These are phyloP conservation scores for Saturnispora besseyi DNA, from an alignment of 805 yeast species.

Conservation along the genomic window DNA sequence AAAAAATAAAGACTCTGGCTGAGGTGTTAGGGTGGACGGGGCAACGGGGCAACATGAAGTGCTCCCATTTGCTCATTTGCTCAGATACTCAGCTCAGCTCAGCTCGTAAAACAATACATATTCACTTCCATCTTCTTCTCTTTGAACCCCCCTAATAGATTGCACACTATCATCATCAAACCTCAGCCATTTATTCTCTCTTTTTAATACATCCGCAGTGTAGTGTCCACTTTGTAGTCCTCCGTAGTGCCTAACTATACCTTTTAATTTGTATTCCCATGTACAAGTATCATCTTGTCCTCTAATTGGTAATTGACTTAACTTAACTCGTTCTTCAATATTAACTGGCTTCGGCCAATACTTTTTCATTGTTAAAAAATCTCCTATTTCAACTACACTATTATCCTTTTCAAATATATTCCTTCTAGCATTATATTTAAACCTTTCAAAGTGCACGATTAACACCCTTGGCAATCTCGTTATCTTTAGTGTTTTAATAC, in stretches of 20 bases:
- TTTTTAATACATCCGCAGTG: constrained; percentile 22
- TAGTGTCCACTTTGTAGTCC: constrained; percentile 82
- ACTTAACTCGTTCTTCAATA: constrained; percentile 35
- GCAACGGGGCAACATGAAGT: not conserved
- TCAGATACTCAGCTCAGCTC: not conserved
- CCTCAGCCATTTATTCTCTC: constrained; percentile 5
- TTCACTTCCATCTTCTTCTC: constrained; percentile 11
- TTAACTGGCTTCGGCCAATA: constrained; percentile 57
- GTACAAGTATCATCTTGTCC: constrained; percentile 62
- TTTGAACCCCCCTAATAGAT: not conserved
- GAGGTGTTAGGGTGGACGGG: not conserved
- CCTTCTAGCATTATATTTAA: constrained; percentile 34
- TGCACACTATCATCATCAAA: constrained; percentile 11
- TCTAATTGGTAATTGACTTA: constrained; percentile 47
- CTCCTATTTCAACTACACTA: constrained; percentile 60
- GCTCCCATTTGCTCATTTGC: too few species aligned
- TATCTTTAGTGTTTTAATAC: constrained; percentile 62
- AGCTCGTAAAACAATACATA: constrained; percentile 10
- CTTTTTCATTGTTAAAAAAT: constrained; percentile 42
- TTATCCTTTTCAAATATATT: constrained; percentile 46
- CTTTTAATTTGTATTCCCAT: constrained; percentile 65
- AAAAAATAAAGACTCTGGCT: too few species aligned
- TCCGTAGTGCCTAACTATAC: constrained; percentile 80
- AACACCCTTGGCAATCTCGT: constrained; percentile 72
- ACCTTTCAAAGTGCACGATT: constrained; percentile 80